Percentiles rank a stretch among this genome's conserved stretches.
phyloP scores from a whole-genome alignment of 2,329 filamentous ascomycete genomes.

The Scedosporium apiospermum region DNA sequence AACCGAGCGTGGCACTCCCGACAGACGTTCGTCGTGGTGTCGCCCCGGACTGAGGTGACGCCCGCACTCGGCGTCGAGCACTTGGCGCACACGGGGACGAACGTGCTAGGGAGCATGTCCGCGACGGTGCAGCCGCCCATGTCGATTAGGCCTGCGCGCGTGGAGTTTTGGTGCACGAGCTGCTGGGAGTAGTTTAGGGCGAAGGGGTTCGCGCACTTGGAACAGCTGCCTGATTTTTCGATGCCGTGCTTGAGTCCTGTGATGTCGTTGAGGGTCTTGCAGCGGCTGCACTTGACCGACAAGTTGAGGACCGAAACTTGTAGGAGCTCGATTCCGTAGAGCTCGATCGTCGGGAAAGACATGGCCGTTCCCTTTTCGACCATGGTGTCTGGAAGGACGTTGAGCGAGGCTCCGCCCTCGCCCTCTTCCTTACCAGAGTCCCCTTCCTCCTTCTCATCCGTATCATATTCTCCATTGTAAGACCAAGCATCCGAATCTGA shows the following conservation, averaged over 20 bases:
- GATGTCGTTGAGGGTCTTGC: constrained; percentile 64
- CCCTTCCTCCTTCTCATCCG: neutral
- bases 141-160: constrained; percentile 71
- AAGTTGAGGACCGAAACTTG: constrained; percentile 59
- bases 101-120: constrained; percentile 71
- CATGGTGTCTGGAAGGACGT: neutral
- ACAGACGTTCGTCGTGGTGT: constrained; percentile 65
- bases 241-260: constrained; percentile 50
- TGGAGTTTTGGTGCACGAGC: constrained; percentile 62
- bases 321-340: constrained; percentile 68
- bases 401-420: neutral
- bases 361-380: constrained; percentile 64
- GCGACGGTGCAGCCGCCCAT: constrained; percentile 62
- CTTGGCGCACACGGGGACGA: constrained; percentile 66
- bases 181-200: constrained; percentile 52
- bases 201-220: constrained; percentile 46
- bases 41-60: constrained; percentile 63
- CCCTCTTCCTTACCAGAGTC: neutral
- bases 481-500: constrained; percentile 38
- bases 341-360: constrained; percentile 67
- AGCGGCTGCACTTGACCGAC: constrained; percentile 68
- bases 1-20: constrained; percentile 72
- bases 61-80: constrained; percentile 65
- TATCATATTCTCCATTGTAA: constrained; percentile 26
- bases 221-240: constrained; percentile 44